phyloP scores from a whole-genome alignment of 1,284 basidiomycete species.

The Microbotryomycetes sp. region DNA sequence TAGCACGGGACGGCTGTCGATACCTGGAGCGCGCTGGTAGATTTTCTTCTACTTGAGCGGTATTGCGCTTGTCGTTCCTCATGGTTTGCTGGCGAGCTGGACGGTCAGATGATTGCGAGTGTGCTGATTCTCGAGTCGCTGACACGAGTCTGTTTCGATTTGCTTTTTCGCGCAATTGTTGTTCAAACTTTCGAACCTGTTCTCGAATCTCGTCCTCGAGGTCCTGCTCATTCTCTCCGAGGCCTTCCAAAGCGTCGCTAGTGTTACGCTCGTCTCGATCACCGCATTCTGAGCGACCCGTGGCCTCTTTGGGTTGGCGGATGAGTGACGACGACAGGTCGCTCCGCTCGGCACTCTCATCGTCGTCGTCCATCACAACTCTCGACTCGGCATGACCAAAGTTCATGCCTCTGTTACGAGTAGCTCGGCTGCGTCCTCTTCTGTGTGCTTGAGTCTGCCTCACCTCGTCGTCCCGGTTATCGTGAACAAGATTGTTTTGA shows the following conservation, averaged over 20 bases:
- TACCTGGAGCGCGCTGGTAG: background rate
- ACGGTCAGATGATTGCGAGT: background rate
- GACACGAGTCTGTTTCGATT: background rate
- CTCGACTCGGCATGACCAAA: background rate
- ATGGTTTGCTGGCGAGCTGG: too few species aligned
- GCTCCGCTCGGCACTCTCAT: background rate
- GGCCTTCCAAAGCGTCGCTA: too few species aligned
- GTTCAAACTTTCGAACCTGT: background rate
- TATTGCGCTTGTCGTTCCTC: too few species aligned
- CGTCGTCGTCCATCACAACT: background rate
- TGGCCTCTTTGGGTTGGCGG: too few species aligned
- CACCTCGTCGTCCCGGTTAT: too few species aligned
- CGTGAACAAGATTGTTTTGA: too few species aligned
- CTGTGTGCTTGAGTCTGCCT: background rate
- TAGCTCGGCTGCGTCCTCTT: background rate
- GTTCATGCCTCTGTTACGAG: background rate
- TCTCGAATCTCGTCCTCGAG: background rate
- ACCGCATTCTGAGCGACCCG: background rate
- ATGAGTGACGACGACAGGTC: too few species aligned
- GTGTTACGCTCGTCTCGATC: background rate
- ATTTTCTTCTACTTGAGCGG: too few species aligned
- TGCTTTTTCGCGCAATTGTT: background rate
- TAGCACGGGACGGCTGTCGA: background rate
- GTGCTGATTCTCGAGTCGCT: background rate
- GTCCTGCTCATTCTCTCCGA: background rate